Base-by-base conservation (phyloP, 2,329 filamentous ascomycete species). In the Ceratocystis colombiana region DNA sequence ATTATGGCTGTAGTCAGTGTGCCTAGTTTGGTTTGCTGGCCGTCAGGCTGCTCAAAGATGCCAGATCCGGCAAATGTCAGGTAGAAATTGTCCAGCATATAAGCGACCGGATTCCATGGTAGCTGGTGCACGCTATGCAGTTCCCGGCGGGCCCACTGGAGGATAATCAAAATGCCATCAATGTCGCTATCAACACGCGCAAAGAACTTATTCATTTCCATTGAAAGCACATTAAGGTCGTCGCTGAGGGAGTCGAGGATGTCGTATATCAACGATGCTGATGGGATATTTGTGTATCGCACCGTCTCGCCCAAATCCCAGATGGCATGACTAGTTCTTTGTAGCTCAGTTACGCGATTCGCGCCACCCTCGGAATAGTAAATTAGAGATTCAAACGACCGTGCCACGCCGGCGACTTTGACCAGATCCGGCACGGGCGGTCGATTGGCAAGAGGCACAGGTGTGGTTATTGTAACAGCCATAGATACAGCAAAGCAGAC, bases 281-380 rank as follows among this genome's bases (percentile, higher is more conserved):
- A 92, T 15, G 89, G 91, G 88, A 96, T 92, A 74, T 96, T 96
- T 68, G 90, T 92, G 4, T 84, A 85, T 62, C 92, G 85, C 66
- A 96, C 88, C 70, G 88, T 95, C 79, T 96, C 93, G 67, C 90
- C 88, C 5, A 97, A 81, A 74, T 97, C 93, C 89, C 92, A 96
- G 30, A 97, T 91, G 0, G 93, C 93, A 41, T 96, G 87, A 55
- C 91, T 90, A 0, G 92, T 96, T 65, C 94, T 90, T 75, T 96
- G 91, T 62, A 97, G 79, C 69, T 95, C 90, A 67, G 88, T 86
- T 50, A 96, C 90, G 73, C 96, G 91, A 46, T 86, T 83, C 55
- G 91, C 86, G 7, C 91, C 91, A 73, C 92, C 88, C 72, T 96
- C 91, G 0, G 91, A 96, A 73, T 95, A 96, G 77, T 94, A 94